A percentile compares a stretch with the other conserved stretches of the same genome.
These are phyloP conservation scores for Achaetomiella virescens DNA, from an alignment of 495 filamentous ascomycete genomes.

Conservation along the genomic window DNA sequence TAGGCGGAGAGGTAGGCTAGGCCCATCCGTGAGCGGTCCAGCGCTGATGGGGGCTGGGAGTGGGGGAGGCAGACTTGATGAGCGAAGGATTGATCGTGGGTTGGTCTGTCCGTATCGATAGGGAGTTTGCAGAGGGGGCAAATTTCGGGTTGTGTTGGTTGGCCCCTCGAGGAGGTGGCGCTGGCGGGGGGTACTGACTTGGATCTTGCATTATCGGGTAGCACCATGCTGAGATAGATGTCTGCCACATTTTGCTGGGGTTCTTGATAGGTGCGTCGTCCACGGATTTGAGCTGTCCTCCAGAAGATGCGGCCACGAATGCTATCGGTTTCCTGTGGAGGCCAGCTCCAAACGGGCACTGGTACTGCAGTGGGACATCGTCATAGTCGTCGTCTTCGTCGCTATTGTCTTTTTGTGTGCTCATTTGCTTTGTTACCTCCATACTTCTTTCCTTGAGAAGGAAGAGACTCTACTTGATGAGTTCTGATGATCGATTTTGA, in stretches of 20 bases:
- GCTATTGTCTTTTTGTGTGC: background rate
- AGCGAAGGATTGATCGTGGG: slow-evolving; percentile 67
- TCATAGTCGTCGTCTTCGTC: slow-evolving; percentile 40
- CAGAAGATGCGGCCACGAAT: slow-evolving; percentile 66
- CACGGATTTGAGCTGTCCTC: slow-evolving; percentile 41
- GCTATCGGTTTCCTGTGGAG: slow-evolving; percentile 69
- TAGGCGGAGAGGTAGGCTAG: slow-evolving; percentile 67
- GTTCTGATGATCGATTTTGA: no score
- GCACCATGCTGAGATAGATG: slow-evolving; percentile 66
- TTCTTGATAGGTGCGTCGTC: slow-evolving; percentile 9
- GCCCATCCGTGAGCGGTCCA: slow-evolving; percentile 73
- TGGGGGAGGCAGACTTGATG: slow-evolving; percentile 78
- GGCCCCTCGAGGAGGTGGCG: background rate
- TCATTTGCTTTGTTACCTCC: background rate
- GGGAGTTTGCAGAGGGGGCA: slow-evolving; percentile 36
- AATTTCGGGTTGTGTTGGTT: slow-evolving; percentile 4
- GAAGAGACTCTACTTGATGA: no score
- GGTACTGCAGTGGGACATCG: slow-evolving; percentile 62
- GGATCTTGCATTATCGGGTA: slow-evolving; percentile 36
- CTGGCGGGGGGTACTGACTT: background rate
- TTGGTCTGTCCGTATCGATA: slow-evolving; percentile 1
- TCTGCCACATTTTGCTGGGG: slow-evolving; percentile 47
- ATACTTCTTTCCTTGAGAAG: background rate
- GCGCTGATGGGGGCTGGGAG: slow-evolving; percentile 75
- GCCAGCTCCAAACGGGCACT: slow-evolving; percentile 73